These are phyloP conservation scores for Diaporthe aspalathi DNA, from an alignment of 2,329 filamentous ascomycete genomes.

Conservation along the genomic window DNA sequence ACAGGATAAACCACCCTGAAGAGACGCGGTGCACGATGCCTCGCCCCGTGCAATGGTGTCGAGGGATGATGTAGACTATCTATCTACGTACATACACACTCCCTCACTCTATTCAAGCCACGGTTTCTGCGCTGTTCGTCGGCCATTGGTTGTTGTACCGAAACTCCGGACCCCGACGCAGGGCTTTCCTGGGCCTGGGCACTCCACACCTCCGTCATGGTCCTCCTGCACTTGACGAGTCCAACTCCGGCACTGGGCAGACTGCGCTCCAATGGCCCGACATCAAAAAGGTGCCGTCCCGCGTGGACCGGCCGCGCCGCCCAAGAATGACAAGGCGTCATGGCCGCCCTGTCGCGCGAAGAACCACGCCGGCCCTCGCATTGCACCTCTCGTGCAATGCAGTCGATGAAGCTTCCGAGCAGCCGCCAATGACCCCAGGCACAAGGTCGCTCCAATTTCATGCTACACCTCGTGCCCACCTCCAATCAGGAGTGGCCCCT, in stretches of 20 bases:
- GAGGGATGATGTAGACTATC: not conserved
- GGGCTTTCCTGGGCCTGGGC: constrained; percentile 2
- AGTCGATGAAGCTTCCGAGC: constrained; percentile 9
- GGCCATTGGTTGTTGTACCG: constrained; percentile 13
- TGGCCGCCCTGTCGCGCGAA: constrained; percentile 1
- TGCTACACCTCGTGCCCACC: constrained; percentile 6
- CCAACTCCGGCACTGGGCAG: too few species aligned
- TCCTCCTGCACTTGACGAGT: too few species aligned
- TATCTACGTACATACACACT: not conserved
- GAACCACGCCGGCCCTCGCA: constrained; percentile 5
- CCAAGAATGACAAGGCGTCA: too few species aligned
- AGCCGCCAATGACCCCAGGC: constrained; percentile 3
- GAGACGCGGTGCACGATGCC: not conserved
- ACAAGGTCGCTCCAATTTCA: constrained; percentile 29
- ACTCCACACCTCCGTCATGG: not conserved
- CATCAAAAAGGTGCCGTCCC: not conserved
- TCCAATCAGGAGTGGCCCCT: constrained; percentile 30
- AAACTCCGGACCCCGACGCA: constrained; percentile 24
- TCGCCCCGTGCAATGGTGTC: not conserved
- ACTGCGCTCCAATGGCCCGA: too few species aligned
- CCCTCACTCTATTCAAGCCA: not conserved
- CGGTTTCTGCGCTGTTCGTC: constrained; percentile 28
- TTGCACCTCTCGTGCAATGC: constrained; percentile 9
- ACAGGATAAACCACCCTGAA: not conserved
- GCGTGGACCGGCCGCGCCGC: constrained; percentile 6